Evolutionary conservation across 768 basidiomycete species (phyloP), one percentile per base, ranked within the genome.

Genomic region (Mycena rebaudengoi): DNA sequence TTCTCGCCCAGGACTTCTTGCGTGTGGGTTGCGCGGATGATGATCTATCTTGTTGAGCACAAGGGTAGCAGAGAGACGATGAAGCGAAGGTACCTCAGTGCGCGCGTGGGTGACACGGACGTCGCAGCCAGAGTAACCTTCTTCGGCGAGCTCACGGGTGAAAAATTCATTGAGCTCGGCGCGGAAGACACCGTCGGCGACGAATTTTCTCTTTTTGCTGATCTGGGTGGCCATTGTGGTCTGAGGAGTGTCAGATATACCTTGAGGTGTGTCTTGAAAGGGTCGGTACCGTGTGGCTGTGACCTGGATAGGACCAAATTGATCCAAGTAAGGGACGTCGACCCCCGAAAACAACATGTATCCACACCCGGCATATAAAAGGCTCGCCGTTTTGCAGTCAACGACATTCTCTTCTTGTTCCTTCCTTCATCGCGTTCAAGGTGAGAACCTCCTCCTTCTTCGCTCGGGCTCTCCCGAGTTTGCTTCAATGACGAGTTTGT

Each of bases 101-200:
- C 97, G 93, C 67, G 97, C 96, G 79, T 99, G 97, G 70, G 98
- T 98, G 66, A 98, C 96, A 75, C 98, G 95, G 79, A 99, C 98
- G 82, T 99, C 98, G 80, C 98, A 99, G 57, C 98, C 98, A 82
- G 98, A 99, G 88, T 99, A 99, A 71, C 97, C 97, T 82, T 99
- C 98, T 82, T 96, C 96, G 56, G 98, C 94, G 73, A 99, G 93
- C 82, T 99, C 97, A 71, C 96, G 91, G 63, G 90, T 94, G 81
- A 99, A 98, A 88, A 99, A 99, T 82, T 99, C 98, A 77, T 95
- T 95, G 79, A 99, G 88, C 83, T 99, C 98, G 70, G 98, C 98
- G 78, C 95, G 95, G 88, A 96, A 97, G 60, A 98, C 96, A 90
- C 96, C 96, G 77, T 98, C 96, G 59, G 96, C 95, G 74, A 97